phyloP scores from a whole-genome alignment of 2,329 filamentous ascomycete species.

The Fusarium aywerte region DNA sequence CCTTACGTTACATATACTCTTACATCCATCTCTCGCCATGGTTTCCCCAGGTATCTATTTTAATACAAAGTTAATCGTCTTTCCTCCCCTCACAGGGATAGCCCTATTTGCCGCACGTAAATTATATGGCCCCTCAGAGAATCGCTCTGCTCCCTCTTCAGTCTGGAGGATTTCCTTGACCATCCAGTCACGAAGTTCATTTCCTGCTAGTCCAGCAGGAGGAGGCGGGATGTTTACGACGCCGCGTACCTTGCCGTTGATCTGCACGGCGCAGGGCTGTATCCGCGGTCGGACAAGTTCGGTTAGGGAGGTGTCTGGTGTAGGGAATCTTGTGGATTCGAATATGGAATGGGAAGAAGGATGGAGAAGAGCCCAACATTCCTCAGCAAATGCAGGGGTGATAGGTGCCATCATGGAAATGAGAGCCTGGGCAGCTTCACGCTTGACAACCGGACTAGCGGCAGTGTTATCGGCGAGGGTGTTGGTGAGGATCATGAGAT shows the following conservation, averaged over 20 bases:
- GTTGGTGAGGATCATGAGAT: conserved; percentile 86
- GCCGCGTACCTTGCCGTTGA: conserved; percentile 82
- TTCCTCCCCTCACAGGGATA: conserved; percentile 74
- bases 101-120: conserved; percentile 68
- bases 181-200: conserved; percentile 68
- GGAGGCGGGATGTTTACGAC: conserved; percentile 71
- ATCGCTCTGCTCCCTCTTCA: conserved; percentile 67
- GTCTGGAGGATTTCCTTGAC: conserved; percentile 69
- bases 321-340: conserved; percentile 67
- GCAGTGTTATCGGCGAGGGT: conserved; percentile 60
- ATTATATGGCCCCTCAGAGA: conserved; percentile 59
- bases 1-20: conserved; percentile 24
- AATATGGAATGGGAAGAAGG: conserved; percentile 55
- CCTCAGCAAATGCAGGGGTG: conserved; percentile 81
- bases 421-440: conserved; percentile 64
- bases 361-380: conserved; percentile 76
- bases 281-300: conserved; percentile 61
- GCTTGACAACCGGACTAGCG: conserved; percentile 57
- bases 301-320: conserved; percentile 59
- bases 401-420: conserved; percentile 82
- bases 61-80: conserved; percentile 79
- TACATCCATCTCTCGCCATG: conserved; percentile 1
- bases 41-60: conserved; percentile 4
- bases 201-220: conserved; percentile 54
- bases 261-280: conserved; percentile 73